phyloP scores from a whole-genome alignment of 2,329 filamentous ascomycete species.

The Colletotrichum melonis region DNA sequence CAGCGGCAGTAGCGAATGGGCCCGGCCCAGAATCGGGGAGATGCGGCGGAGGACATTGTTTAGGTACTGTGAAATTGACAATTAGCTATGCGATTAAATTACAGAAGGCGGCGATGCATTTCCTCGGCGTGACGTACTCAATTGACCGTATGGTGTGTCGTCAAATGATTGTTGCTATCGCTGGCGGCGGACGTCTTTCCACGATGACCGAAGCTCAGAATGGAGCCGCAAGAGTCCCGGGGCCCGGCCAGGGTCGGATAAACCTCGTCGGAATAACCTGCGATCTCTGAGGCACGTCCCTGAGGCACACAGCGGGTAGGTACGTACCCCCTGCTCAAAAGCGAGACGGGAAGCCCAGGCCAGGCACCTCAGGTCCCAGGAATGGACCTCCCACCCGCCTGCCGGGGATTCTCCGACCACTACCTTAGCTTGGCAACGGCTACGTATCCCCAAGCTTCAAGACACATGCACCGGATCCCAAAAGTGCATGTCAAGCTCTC shows the following conservation, averaged over 20 bases:
- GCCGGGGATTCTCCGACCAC: conserved; percentile 30
- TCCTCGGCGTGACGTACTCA: conserved; percentile 41
- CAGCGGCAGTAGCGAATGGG: conserved; percentile 90
- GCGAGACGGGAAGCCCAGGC: background rate
- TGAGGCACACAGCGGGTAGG: background rate
- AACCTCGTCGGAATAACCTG: conserved; percentile 13
- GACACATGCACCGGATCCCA: conserved; percentile 35
- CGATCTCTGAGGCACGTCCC: too few species aligned
- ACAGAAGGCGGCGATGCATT: background rate
- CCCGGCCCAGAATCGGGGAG: conserved; percentile 84
- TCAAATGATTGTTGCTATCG: conserved; percentile 32
- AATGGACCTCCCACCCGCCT: background rate
- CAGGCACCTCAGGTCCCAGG: too few species aligned
- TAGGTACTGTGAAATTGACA: background rate
- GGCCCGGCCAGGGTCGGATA: conserved; percentile 11
- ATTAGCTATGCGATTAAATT: background rate
- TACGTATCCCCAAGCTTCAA: conserved; percentile 42
- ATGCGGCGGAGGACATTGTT: conserved; percentile 69
- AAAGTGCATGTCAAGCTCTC: conserved; percentile 33
- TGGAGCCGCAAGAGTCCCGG: conserved; percentile 3
- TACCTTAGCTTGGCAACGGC: conserved; percentile 34
- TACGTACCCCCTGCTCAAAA: background rate
- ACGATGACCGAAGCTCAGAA: conserved; percentile 29
- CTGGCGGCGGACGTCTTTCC: background rate
- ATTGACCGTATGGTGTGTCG: conserved; percentile 45